These are phyloP conservation scores for Coemansia sp. DNA, from an alignment of 192 early-diverging fungal genomes.

Conservation along the genomic window DNA sequence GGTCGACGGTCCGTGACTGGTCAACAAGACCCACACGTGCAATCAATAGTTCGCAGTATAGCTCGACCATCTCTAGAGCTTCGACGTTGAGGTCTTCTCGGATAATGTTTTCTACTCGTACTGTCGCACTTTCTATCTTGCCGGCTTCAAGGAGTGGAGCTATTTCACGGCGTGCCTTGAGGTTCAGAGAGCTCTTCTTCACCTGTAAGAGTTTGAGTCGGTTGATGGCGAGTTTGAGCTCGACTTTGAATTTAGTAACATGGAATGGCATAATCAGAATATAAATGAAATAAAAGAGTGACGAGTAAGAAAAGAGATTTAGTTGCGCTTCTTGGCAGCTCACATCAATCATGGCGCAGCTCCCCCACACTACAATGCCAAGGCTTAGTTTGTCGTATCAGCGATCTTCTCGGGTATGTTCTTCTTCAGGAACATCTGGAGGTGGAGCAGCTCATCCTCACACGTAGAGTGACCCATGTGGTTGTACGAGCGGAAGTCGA, in stretches of 20 bases:
- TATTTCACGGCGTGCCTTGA: constrained; percentile 81
- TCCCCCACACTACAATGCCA: background rate
- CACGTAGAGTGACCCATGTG: constrained; percentile 78
- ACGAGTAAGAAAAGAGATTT: background rate
- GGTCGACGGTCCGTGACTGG: constrained; percentile 81
- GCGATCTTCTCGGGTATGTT: constrained; percentile 46
- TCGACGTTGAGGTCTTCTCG: constrained; percentile 93
- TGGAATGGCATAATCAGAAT: constrained; percentile 16
- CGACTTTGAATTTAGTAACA: constrained; percentile 72
- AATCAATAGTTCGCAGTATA: constrained; percentile 86
- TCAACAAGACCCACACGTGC: constrained; percentile 90
- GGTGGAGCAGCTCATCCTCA: constrained; percentile 70
- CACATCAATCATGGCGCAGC: background rate
- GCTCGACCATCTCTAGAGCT: constrained; percentile 91
- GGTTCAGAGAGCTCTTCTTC: constrained; percentile 80
- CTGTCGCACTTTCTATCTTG: constrained; percentile 86
- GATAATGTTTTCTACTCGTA: constrained; percentile 92
- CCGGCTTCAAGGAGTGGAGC: constrained; percentile 77
- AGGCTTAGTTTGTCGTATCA: background rate
- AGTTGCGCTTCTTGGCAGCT: background rate
- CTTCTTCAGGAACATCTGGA: constrained; percentile 68
- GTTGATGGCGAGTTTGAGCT: constrained; percentile 86
- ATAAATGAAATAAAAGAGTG: background rate
- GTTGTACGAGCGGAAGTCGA: constrained; percentile 80
- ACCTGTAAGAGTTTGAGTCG: constrained; percentile 87